Percentiles rank a stretch among this genome's conserved stretches.
These are phyloP conservation scores for Curvularia eragrostidis DNA, from an alignment of 2,329 filamentous ascomycete species.

Conservation along the genomic window DNA sequence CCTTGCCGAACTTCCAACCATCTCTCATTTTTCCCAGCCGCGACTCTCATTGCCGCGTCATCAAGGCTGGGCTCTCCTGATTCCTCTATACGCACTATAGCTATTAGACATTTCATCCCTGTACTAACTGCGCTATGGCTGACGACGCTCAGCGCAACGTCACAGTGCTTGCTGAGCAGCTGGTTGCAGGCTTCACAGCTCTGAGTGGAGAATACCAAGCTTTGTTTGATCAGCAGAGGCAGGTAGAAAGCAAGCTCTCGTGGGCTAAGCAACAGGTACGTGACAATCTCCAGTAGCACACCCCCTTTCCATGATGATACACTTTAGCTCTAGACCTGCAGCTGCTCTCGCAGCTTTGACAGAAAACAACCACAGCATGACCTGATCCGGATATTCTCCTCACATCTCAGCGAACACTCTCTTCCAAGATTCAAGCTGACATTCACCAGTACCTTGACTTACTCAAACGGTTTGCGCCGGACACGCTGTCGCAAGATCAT, in stretches of 20 bases:
- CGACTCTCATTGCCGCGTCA: constrained; percentile 36
- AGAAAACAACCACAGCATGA: constrained; percentile 53
- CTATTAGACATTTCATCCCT: constrained; percentile 13
- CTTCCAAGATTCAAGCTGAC: constrained; percentile 27
- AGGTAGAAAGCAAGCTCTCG: constrained; percentile 56
- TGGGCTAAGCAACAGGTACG: constrained; percentile 59
- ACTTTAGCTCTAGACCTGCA: constrained; percentile 62
- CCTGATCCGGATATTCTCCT: constrained; percentile 42
- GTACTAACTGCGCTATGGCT: constrained; percentile 33
- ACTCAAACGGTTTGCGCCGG: constrained; percentile 49
- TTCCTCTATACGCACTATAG: neutral
- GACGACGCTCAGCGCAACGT: constrained; percentile 34
- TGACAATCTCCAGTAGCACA: constrained; percentile 5
- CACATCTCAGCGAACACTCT: constrained; percentile 4
- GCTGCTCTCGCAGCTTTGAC: constrained; percentile 53
- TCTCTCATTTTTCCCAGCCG: constrained; percentile 22
- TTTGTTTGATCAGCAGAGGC: constrained; percentile 53
- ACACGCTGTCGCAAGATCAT: constrained; percentile 50
- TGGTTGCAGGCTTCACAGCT: constrained; percentile 56
- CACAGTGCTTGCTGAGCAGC: constrained; percentile 49
- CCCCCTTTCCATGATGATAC: constrained; percentile 51
- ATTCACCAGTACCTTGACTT: constrained; percentile 48
- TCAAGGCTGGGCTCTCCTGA: constrained; percentile 27
- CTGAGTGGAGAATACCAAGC: constrained; percentile 57
- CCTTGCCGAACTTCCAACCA: constrained; percentile 25